Evolutionary conservation across 305 asterid species (phyloP).

Genomic region (Fraxinus ornus): DNA sequence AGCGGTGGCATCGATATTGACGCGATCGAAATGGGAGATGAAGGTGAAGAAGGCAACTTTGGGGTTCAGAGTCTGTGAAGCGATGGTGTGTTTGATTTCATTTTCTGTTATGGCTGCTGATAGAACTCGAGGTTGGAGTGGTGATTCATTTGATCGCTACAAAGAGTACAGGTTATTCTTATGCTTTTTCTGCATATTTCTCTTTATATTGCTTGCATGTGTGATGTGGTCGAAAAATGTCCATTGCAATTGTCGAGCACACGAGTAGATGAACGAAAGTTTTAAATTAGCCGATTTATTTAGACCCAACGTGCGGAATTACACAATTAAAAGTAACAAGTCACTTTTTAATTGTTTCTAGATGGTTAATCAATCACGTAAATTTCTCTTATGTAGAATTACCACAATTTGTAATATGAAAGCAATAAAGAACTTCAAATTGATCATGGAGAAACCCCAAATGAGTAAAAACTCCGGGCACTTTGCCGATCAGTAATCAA

Average conservation of each 20-base stretch:
- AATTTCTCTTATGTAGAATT: no score
- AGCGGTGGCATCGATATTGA: constrained; percentile 36
- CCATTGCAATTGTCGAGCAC: not conserved
- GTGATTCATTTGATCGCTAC: constrained; percentile 87
- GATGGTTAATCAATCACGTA: no score
- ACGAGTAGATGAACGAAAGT: not conserved
- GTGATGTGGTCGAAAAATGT: not conserved
- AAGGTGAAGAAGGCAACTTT: constrained; percentile 44
- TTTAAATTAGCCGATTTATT: no score
- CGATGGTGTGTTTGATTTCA: constrained; percentile 51
- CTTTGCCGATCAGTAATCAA: no score
- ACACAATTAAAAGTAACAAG: no score
- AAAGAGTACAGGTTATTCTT: constrained; percentile 60
- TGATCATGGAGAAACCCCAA: no score
- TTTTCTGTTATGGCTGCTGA: constrained; percentile 83
- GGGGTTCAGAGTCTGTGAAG: constrained; percentile 67
- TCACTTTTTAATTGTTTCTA: no score
- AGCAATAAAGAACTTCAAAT: no score
- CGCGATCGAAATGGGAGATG: constrained; percentile 46
- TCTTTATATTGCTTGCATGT: not conserved
- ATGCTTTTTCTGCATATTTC: not conserved
- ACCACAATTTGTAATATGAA: no score
- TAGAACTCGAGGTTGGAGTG: constrained; percentile 87
- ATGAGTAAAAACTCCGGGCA: no score
- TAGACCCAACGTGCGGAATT: no score